A percentile compares a stretch with the other conserved stretches of the same genome.
Evolutionary conservation across 2,329 filamentous ascomycete genomes (phyloP).

Genomic region (Aspergillus eucalypticola): DNA sequence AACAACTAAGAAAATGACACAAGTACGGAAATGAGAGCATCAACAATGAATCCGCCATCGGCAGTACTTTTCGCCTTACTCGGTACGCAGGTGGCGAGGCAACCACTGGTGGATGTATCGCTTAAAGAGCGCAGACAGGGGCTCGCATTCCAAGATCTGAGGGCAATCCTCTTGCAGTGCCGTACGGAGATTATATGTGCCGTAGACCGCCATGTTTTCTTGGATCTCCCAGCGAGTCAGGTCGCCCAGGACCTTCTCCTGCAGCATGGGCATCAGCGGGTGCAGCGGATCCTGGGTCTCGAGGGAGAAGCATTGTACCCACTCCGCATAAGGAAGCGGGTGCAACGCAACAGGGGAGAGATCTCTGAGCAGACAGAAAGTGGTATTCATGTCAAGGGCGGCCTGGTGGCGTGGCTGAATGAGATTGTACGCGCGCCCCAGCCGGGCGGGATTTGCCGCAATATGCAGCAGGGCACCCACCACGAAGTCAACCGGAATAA

Average conservation of each 20-base stretch:
- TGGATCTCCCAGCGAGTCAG: conserved; percentile 29
- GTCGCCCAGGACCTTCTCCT: conserved; percentile 24
- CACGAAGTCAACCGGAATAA: conserved; percentile 31
- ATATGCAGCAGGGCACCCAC: conserved; percentile 23
- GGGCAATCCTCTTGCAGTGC: not conserved
- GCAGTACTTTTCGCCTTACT: no score
- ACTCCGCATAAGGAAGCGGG: conserved; percentile 18
- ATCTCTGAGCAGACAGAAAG: conserved; percentile 1
- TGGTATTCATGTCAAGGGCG: conserved; percentile 13
- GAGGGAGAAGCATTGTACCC: conserved; percentile 15
- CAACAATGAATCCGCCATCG: no score
- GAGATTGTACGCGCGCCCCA: conserved; percentile 24
- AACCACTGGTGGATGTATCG: not conserved
- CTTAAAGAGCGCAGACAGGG: not conserved
- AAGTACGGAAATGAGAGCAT: no score
- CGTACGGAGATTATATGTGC: not conserved
- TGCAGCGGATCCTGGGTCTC: conserved; percentile 11
- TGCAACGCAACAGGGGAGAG: not conserved
- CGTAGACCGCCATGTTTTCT: conserved; percentile 29
- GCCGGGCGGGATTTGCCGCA: conserved; percentile 10
- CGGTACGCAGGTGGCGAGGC: not conserved
- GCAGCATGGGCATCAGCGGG: conserved; percentile 26
- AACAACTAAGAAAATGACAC: no score
- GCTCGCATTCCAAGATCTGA: not conserved
- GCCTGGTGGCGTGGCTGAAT: conserved; percentile 22